Percentiles rank a stretch among this genome's conserved stretches.
Evolutionary conservation across 2,329 filamentous ascomycete species (phyloP).

Genomic region (Fusarium clavum): DNA sequence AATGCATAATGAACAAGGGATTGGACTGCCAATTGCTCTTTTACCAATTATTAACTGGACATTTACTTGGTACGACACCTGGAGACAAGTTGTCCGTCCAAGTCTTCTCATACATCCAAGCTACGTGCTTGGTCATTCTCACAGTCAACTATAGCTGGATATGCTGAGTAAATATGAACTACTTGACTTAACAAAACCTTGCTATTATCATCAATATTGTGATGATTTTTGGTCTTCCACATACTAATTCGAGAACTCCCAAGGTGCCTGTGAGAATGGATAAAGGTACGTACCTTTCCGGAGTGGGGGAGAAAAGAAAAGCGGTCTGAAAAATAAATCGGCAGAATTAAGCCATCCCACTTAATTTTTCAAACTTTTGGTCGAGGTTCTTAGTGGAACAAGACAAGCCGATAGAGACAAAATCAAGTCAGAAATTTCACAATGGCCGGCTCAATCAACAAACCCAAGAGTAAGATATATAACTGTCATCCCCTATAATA

Average conservation of each 20-base stretch:
- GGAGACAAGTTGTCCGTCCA: neutral
- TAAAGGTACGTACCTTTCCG: conserved; percentile 28
- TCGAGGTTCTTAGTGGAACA: conserved; percentile 15
- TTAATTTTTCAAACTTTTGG: conserved; percentile 52
- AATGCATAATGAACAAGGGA: too few species aligned
- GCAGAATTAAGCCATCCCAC: conserved; percentile 55
- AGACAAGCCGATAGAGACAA: conserved; percentile 16
- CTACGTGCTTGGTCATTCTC: neutral
- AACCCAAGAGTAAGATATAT: conserved; percentile 62
- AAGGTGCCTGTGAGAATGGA: neutral
- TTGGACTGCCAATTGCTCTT: neutral
- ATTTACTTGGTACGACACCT: neutral
- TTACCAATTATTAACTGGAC: neutral
- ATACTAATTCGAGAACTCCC: neutral
- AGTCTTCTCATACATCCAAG: neutral
- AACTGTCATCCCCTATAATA: fast-evolving
- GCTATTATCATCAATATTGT: neutral
- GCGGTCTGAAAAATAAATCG: conserved; percentile 49
- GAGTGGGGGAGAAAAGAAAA: conserved; percentile 39
- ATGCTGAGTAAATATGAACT: neutral
- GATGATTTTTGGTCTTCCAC: neutral
- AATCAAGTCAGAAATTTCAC: conserved; percentile 35
- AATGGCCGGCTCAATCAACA: conserved; percentile 67
- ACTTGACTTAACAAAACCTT: neutral
- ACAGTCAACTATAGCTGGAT: neutral